Evolutionary conservation across 805 yeast species (phyloP), one percentile per base, ranked within the genome.

Genomic region (Candida oleophila): DNA sequence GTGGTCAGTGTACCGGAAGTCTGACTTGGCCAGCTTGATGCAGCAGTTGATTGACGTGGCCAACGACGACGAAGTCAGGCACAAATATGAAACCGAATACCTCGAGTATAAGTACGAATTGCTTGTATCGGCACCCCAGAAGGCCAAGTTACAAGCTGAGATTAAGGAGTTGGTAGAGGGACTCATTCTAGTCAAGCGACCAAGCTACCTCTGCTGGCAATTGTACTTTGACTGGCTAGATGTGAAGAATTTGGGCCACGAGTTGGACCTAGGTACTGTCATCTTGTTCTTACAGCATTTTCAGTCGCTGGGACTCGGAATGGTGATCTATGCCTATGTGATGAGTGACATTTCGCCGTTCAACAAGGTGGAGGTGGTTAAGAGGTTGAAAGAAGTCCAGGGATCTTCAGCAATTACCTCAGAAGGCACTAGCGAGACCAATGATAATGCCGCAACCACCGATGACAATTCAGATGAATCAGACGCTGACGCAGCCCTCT

Each of bases 161-260:
- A 65, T 90, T 3, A 68, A 68, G 38, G 80, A 77, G 8, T 73
- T 81, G 76, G 80, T 81, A 0, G 83, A 81, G 12, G 95, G 86
- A 32, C 80, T 91, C 83, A 80, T 90, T 3, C 66, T 85, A 14
- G 80, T 92, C 14, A 77, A 80, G 35, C 79, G 84, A 19, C 74
- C 76, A 1, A 81, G 82, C 4, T 70, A 78, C 33, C 67, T 77
- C 25, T 88, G 90, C 1, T 91, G 96, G 96, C 72, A 76, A 34
- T 57, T 83, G 9, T 81, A 80, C 56, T 78, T 89, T 47, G 94
- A 90, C 52, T 86, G 92, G 85, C 54, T 69, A 21, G 96, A 90
- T 61, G 76, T 74, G 5, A 60, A 59, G 4, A 65, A 72, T 3
- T 60, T 89, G 3, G 64, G 69, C 8, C 74, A 76, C 2, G 39